Base-by-base conservation (phyloP, 441 rosid species). In the Adansonia rubrostipa region DNA sequence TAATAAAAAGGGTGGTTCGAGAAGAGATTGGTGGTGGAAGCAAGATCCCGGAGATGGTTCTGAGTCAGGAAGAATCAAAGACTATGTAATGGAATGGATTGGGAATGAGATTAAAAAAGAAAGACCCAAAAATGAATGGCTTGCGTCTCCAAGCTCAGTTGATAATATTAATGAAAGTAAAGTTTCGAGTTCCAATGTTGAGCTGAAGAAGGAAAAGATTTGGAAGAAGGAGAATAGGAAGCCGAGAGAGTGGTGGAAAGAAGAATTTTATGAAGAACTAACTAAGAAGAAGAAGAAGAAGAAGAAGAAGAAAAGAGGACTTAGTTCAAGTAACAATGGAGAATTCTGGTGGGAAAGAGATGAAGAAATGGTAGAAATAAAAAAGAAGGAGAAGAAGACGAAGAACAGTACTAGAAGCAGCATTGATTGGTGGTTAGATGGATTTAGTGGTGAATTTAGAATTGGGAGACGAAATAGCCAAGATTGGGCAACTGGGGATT, bases 211-310 rank as follows among this genome's bases (percentile, higher is more conserved):
- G 86, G 84, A 83, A 56, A 81, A 75, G 17, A 56, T 82, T 68
- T 45, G 82, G 58, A 88, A 80, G 84, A 86, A 85, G 79, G 86
- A 80, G 69, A 88, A 80, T 45, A 82, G 94, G 74, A 92, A 87
- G 87, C 97, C 98, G 4, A 88, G 89, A 78, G 97, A 95, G 36
- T 95, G 98, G 98, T 94, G 98, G 98, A 94, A 91, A 79, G 98
- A 94, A 73, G 98, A 94, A 86, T 94, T 92, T 76, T 94, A 97
- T 2, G 95, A 94, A 13, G 98, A 94, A 84, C 83, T 94, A 4
- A 81, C 93, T 5, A 33, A 33, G 79, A 93, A 93, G 84, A 33
- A 33, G 84, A 33, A 33, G 84, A 28, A 28, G 36, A 89, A 88
- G 86, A 90, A 88, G 72, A 86, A 86, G 67, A 85, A 80, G 85